Conservation (phyloP, 148 eudicot species). For the Nepenthes gracilis region DNA sequence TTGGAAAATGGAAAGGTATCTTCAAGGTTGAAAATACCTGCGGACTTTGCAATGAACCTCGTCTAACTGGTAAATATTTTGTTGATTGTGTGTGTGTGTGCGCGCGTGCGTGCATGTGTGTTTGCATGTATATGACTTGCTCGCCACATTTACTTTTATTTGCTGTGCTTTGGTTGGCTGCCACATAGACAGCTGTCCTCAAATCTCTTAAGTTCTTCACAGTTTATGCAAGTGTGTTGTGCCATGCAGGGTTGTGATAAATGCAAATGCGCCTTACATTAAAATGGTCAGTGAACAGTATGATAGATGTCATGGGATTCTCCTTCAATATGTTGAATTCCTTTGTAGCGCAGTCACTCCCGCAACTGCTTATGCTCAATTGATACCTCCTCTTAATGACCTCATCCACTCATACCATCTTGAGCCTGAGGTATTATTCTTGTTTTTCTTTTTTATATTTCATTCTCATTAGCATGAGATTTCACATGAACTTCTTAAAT, state of each 20-base stretch:
- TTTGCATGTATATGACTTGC: no score
- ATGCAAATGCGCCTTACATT: constrained; percentile 79
- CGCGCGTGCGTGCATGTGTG: no score
- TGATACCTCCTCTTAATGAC: constrained; percentile 74
- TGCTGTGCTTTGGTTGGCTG: no score
- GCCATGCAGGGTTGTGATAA: constrained; percentile 67
- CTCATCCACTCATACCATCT: constrained; percentile 81
- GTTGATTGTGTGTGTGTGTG: no score
- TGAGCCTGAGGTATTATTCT: constrained; percentile 74
- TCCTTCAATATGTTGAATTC: constrained; percentile 96
- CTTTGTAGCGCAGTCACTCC: constrained; percentile 68
- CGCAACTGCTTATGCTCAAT: constrained; percentile 59
- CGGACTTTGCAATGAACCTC: no score
- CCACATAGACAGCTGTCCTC: no score
- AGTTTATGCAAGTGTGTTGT: constrained; percentile 1
- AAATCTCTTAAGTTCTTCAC: no score
- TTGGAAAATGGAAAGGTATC: no score
- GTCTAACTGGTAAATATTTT: no score
- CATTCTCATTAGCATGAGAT: not conserved
- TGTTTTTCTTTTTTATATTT: not conserved
- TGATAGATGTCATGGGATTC: constrained; percentile 97
- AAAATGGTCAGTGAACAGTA: constrained; percentile 95
- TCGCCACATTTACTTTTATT: no score
- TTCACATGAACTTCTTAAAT: no score
- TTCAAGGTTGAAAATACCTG: no score